Base-by-base conservation (phyloP, 768 basidiomycete species). In the Psilocybe sp. region DNA sequence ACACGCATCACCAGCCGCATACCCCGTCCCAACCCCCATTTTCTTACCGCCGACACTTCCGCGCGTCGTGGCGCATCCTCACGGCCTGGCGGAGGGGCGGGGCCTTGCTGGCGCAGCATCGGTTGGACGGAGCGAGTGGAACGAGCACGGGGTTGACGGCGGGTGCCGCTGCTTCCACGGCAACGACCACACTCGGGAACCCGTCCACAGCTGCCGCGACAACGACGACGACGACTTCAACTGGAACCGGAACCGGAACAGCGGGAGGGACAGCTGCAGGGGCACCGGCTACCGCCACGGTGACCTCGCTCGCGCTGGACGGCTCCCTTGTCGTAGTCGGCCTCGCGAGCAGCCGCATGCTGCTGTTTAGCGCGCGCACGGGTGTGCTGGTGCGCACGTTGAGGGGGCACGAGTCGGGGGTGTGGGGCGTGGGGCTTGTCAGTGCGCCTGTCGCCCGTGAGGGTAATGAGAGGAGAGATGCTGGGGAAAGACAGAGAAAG, bases 401-500 rank as follows among this genome's bases (percentile, higher is more conserved):
- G 1, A 74, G 81, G 8, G 95, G 95, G 0, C 95, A 97, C 65
- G 84, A 87, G 13, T 69, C 77, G 16, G 95, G 95, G n/a, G 94
- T 97, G 1, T 98, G 95, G 95, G 87, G 89, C 12, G 81, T 97
- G 12, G 82, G 85, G 47, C 77, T 98, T 20, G 82, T 95, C 43
- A 79, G 79, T 19, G 76, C 79, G 37, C 84, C 85, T n/a, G 86
- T 84, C 13, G 39, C 9, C 8, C n/a, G 8, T 20, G 34, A 37
- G 10, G 8, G 9, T 5, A 32, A 11, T 46, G 44, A 15, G 5
- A 12, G 34, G 5, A 11, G 19, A 34, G 23, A 28, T 28, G 23
- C 23, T 3, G 23, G 7, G 23, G 23, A 7, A 7, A 3, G 23
- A 28, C 23, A 28, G 23, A 3, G 23, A 28, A 3, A 28, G 23